Conservation (phyloP, 1,284 basidiomycete genomes). For the Afroboletus lepidellus region DNA sequence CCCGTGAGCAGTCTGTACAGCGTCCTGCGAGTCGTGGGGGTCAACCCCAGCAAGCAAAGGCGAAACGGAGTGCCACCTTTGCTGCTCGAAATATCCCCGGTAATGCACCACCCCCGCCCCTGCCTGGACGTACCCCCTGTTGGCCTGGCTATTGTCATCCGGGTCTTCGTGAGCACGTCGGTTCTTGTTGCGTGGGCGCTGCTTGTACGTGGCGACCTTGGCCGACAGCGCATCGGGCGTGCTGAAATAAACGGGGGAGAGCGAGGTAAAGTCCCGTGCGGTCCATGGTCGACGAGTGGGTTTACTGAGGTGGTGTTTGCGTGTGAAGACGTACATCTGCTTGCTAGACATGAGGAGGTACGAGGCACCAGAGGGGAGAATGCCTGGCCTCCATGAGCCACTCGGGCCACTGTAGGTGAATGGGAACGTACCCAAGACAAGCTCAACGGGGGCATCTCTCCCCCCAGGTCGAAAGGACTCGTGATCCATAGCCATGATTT, state of each 20-base stretch:
- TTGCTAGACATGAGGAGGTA: slow-evolving; percentile 29
- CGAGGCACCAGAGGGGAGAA: slow-evolving; percentile 33
- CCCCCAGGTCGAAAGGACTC: slow-evolving; percentile 25
- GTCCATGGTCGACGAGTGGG: slow-evolving; percentile 19
- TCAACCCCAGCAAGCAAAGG: too few relatives aligned
- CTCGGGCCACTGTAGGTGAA: not conserved
- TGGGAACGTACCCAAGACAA: slow-evolving; percentile 26
- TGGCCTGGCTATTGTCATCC: slow-evolving; percentile 31
- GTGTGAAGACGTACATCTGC: slow-evolving; percentile 28
- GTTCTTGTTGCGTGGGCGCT: slow-evolving; percentile 31
- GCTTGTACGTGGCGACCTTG: slow-evolving; percentile 30
- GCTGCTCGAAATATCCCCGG: slow-evolving; percentile 32
- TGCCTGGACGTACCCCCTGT: slow-evolving; percentile 28
- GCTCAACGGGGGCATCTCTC: slow-evolving; percentile 25
- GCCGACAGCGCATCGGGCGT: slow-evolving; percentile 14
- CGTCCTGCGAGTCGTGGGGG: slow-evolving; percentile 7
- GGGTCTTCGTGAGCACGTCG: slow-evolving; percentile 13
- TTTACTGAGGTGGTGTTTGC: slow-evolving; percentile 13
- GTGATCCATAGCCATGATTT: slow-evolving; percentile 7
- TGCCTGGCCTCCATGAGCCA: slow-evolving; percentile 17
- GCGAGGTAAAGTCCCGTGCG: slow-evolving; percentile 20
- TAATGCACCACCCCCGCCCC: slow-evolving; percentile 15
- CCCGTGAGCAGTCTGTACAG: slow-evolving; percentile 26
- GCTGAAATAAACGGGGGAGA: slow-evolving; percentile 30
- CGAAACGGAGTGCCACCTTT: slow-evolving; percentile 17